Percentiles rank a stretch among this genome's conserved stretches.
Conservation (phyloP, 1,284 basidiomycete genomes). For the Apiotrichum veenhuisii region DNA sequence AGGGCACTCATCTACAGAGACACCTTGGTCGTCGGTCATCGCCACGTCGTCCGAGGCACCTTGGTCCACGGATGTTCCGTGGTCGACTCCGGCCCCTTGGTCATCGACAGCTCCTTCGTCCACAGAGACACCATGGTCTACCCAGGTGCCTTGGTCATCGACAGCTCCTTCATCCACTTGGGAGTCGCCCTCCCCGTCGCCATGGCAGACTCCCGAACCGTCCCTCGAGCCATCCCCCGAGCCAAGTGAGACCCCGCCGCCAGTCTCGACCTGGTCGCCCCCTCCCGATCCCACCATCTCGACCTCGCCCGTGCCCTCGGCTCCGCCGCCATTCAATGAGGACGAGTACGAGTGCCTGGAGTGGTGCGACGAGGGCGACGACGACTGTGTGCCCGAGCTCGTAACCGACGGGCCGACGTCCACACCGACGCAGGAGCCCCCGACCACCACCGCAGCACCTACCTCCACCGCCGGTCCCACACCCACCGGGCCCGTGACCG, state of each 20-base stretch:
- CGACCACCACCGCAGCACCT: neutral
- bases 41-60: too few relatives aligned
- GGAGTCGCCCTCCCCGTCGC: neutral
- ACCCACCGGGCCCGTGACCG: slow-evolving; percentile 17
- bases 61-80: neutral
- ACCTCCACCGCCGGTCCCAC: neutral
- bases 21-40: neutral
- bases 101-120: too few relatives aligned
- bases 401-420: neutral
- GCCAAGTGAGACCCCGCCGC: too few relatives aligned
- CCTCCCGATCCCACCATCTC: neutral
- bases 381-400: neutral
- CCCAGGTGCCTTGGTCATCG: too few relatives aligned
- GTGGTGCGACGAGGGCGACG: neutral
- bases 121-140: too few relatives aligned
- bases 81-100: too few relatives aligned
- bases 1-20: too few relatives aligned
- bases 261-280: neutral
- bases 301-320: neutral
- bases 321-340: neutral
- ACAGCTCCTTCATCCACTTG: neutral
- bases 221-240: neutral
- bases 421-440: neutral
- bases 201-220: neutral
- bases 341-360: neutral